Evolutionary conservation across 108 stramenopile genomes (phyloP).

Genomic region (Nitzschia sp.): DNA sequence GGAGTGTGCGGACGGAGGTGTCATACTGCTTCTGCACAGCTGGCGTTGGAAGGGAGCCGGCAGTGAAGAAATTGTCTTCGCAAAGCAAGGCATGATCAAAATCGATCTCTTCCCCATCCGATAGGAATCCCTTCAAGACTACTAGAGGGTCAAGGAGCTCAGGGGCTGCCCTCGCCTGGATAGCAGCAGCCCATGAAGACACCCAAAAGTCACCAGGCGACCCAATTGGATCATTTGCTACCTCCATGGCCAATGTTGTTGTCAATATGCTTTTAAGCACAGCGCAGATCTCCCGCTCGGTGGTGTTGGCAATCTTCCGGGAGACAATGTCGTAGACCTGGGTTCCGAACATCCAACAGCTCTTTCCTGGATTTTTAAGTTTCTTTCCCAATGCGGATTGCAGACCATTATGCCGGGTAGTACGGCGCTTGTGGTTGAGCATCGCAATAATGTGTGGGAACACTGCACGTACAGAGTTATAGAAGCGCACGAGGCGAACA

Average conservation of each 20-base stretch:
- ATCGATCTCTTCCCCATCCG: background rate
- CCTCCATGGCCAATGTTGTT: background rate
- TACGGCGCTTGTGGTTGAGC: constrained; percentile 26
- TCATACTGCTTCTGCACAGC: constrained; percentile 24
- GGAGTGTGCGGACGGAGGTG: constrained; percentile 28
- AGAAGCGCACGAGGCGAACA: constrained; percentile 23
- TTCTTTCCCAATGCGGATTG: background rate
- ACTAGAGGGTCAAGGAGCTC: constrained; percentile 16
- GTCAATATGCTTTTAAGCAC: constrained; percentile 22
- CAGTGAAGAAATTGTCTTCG: background rate
- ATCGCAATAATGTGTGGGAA: constrained; percentile 30
- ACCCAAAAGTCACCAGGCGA: constrained; percentile 11
- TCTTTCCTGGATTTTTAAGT: constrained; percentile 11
- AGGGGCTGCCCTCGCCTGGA: constrained; percentile 8
- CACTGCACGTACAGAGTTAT: constrained; percentile 37
- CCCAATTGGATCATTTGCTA: constrained; percentile 19
- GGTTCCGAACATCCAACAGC: constrained; percentile 34
- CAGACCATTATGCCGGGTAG: constrained; percentile 5
- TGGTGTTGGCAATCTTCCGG: constrained; percentile 6
- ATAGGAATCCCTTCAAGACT: constrained; percentile 2
- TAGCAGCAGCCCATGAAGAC: constrained; percentile 15
- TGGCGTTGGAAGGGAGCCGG: background rate
- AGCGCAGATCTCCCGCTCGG: background rate
- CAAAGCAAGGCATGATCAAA: background rate
- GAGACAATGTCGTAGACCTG: constrained; percentile 17